These are phyloP conservation scores for Plasmodium berghei DNA, from an alignment of 169 alveolate species.

Conservation along the genomic window DNA sequence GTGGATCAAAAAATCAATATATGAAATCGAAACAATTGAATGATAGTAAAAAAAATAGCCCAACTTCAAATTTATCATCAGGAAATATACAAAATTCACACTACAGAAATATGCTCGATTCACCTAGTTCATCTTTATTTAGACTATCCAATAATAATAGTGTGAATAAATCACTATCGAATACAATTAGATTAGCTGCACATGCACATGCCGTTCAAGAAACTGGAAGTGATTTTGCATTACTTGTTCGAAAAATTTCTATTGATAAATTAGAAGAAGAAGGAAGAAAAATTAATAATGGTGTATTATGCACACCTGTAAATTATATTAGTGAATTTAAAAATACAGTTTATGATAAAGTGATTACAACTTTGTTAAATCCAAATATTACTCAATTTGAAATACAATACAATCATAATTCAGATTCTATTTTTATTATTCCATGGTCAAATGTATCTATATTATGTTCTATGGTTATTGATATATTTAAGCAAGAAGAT, in stretches of 20 bases:
- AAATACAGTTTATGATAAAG: constrained; percentile 85
- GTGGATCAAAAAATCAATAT: constrained; percentile 12
- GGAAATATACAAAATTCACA: constrained; percentile 4
- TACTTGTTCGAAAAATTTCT: constrained; percentile 89
- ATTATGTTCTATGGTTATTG: constrained; percentile 82
- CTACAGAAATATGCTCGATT: constrained; percentile 52
- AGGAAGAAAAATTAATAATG: constrained; percentile 88
- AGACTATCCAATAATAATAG: constrained; percentile 11
- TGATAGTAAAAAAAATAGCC: constrained; percentile 7
- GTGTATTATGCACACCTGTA: constrained; percentile 80
- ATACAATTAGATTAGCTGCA: constrained; percentile 84
- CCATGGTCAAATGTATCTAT: constrained; percentile 88
- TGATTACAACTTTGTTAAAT: constrained; percentile 80
- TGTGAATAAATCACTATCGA: constrained; percentile 71
- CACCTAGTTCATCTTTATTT: constrained; percentile 42
- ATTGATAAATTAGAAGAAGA: constrained; percentile 93
- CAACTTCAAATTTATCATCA: constrained; percentile 1
- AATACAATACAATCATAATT: constrained; percentile 75
- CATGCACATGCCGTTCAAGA: constrained; percentile 89
- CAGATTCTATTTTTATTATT: constrained; percentile 81
- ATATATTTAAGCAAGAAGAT: constrained; percentile 93
- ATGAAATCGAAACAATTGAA: constrained; percentile 9
- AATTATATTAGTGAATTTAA: constrained; percentile 76
- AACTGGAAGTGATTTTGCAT: constrained; percentile 87
- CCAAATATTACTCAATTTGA: constrained; percentile 80